phyloP scores from a whole-genome alignment of 1,284 basidiomycete species.

The Puccinia novopanici region DNA sequence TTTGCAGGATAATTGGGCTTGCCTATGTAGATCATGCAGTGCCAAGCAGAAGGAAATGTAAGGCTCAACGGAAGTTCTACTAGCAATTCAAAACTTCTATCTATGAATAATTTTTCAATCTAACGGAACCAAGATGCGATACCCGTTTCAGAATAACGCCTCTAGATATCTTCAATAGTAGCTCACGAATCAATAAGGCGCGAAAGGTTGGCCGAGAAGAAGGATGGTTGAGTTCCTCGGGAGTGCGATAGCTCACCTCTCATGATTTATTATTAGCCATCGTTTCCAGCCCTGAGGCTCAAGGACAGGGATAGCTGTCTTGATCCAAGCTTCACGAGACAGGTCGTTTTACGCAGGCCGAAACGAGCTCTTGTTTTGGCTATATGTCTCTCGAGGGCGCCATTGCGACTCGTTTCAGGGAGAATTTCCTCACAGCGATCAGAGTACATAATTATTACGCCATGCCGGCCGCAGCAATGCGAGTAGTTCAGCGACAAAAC shows the following conservation, averaged over 20 bases:
- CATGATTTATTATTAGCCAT: not conserved
- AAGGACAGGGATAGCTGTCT: not conserved
- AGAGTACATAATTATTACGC: not conserved
- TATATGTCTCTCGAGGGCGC: not conserved
- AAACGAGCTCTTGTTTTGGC: not conserved
- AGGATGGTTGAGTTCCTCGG: not conserved
- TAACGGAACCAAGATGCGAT: not conserved
- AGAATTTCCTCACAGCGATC: not conserved
- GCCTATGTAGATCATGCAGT: not conserved
- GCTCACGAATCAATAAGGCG: not conserved
- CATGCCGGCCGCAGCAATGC: not conserved
- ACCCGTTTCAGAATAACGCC: not conserved
- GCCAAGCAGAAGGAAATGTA: not conserved
- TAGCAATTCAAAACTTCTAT: not conserved
- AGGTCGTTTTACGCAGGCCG: not conserved
- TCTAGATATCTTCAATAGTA: not conserved
- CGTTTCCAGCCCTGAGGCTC: not conserved
- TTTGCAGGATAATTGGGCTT: not conserved
- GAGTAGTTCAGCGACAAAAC: not conserved
- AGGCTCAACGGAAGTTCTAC: not conserved
- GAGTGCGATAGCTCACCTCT: not conserved
- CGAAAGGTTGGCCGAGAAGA: not conserved
- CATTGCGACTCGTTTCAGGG: not conserved
- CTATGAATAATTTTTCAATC: not conserved
- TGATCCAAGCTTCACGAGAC: not conserved